Percentiles rank a stretch among this genome's conserved stretches.
phyloP scores from a whole-genome alignment of 345 rosid species.

The Anastatica hierochuntica region DNA sequence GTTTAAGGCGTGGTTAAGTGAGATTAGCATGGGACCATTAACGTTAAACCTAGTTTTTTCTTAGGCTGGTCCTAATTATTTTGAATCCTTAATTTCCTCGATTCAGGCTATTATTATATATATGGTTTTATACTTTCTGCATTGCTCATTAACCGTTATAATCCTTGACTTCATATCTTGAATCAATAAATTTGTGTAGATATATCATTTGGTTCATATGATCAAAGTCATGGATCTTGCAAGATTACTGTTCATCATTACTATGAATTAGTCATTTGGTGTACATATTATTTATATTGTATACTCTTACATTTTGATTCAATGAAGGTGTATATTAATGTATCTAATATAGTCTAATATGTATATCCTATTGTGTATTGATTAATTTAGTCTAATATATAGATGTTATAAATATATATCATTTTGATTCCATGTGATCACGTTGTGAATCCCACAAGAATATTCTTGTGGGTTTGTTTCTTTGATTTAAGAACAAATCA shows the following conservation, averaged over 20 bases:
- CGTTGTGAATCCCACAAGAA: no score
- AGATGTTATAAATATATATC: not conserved
- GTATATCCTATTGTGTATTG: not conserved
- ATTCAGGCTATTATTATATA: conserved; percentile 11
- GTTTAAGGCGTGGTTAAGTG: conserved; percentile 38
- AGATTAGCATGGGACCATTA: conserved; percentile 46
- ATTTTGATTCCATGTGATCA: no score
- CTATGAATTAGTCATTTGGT: not conserved
- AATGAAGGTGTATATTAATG: not conserved
- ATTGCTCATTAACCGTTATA: not conserved
- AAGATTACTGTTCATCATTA: conserved; percentile 1
- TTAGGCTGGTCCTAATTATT: conserved; percentile 42
- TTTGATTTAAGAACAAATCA: not conserved
- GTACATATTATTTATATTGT: conserved; percentile 4
- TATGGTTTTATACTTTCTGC: not conserved
- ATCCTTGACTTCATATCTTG: not conserved
- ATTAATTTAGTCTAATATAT: not conserved
- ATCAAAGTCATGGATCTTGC: conserved; percentile 17
- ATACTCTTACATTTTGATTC: conserved; percentile 14
- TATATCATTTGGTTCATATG: conserved; percentile 2
- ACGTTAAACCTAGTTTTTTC: conserved; percentile 25
- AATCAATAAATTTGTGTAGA: not conserved
- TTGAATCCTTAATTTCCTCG: conserved; percentile 13
- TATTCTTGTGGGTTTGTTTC: not conserved
- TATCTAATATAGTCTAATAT: not conserved